Evolutionary conservation across 805 yeast genomes (phyloP).

Genomic region (Blastobotrys muscicola): DNA sequence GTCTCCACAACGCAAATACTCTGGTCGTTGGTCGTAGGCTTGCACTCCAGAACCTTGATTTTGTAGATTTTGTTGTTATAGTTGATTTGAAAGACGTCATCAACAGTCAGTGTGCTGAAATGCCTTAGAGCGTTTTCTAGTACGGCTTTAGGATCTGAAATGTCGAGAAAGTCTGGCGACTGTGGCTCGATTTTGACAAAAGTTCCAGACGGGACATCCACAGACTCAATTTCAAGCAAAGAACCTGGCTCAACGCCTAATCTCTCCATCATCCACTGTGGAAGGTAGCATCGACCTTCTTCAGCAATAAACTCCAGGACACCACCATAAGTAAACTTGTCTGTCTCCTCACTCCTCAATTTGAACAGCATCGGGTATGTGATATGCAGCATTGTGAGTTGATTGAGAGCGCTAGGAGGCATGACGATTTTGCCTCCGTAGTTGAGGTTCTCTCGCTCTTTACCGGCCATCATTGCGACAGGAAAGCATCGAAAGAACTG

Average conservation of each 20-base stretch:
- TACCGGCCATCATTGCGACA: slow-evolving; percentile 78
- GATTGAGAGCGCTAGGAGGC: slow-evolving; percentile 87
- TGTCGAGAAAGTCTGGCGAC: slow-evolving; percentile 83
- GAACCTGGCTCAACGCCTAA: slow-evolving; percentile 67
- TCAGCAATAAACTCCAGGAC: slow-evolving; percentile 95
- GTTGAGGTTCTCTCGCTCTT: slow-evolving; percentile 57
- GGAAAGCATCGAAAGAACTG: slow-evolving; percentile 92
- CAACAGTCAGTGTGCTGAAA: slow-evolving; percentile 77
- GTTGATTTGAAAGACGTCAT: slow-evolving; percentile 74
- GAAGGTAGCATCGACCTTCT: slow-evolving; percentile 90
- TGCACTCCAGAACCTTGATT: slow-evolving; percentile 77
- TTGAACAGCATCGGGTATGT: slow-evolving; percentile 95
- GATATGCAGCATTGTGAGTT: slow-evolving; percentile 78
- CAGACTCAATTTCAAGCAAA: slow-evolving; percentile 56
- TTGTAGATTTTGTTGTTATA: slow-evolving; percentile 74
- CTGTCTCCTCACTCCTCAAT: slow-evolving; percentile 55
- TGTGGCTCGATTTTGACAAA: slow-evolving; percentile 96
- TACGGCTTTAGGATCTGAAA: slow-evolving; percentile 93
- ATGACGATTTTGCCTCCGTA: slow-evolving; percentile 92
- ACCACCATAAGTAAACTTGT: slow-evolving; percentile 71
- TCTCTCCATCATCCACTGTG: slow-evolving; percentile 93
- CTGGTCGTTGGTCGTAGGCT: slow-evolving; percentile 54
- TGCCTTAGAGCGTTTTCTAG: slow-evolving; percentile 84
- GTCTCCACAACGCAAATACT: slow-evolving; percentile 95
- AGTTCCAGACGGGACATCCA: slow-evolving; percentile 75